Conservation (phyloP, 106 monocot genomes). For the Dactylorhiza incarnata region DNA sequence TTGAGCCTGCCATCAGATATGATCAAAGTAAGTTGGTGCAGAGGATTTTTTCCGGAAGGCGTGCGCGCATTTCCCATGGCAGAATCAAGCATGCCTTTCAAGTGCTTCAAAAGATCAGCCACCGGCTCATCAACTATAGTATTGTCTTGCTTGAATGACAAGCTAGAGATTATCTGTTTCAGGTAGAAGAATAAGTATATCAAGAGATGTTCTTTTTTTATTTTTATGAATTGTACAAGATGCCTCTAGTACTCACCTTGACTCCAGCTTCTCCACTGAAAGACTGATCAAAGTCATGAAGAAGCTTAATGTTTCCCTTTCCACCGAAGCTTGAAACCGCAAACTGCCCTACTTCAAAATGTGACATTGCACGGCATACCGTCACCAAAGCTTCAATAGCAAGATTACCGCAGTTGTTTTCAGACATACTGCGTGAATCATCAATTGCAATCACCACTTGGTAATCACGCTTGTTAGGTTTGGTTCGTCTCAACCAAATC, state of each 20-base stretch:
- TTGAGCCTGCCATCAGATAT: constrained; percentile 79
- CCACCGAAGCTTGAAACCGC: constrained; percentile 81
- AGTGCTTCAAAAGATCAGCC: constrained; percentile 57
- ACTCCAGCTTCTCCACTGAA: constrained; percentile 71
- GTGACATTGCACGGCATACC: constrained; percentile 87
- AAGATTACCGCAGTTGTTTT: constrained; percentile 51
- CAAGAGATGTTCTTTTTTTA: background rate
- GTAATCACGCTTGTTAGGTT: constrained; percentile 82
- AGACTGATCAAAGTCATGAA: constrained; percentile 79
- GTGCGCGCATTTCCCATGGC: constrained; percentile 55
- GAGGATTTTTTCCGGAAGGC: constrained; percentile 74
- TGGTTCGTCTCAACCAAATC: constrained; percentile 87
- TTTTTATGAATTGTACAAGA: no score
- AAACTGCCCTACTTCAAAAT: constrained; percentile 81
- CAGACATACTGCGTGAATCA: constrained; percentile 92
- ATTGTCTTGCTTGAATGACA: constrained; percentile 90
- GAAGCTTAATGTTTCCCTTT: constrained; percentile 61
- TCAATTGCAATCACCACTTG: constrained; percentile 88
- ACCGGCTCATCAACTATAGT: constrained; percentile 64
- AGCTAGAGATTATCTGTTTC: constrained; percentile 72
- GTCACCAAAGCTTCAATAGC: constrained; percentile 80
- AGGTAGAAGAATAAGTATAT: background rate
- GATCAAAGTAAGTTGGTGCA: constrained; percentile 76
- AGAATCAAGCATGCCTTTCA: constrained; percentile 77
- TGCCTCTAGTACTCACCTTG: constrained; percentile 29